Percentiles rank a stretch among this genome's conserved stretches.
Evolutionary conservation across 805 yeast species (phyloP).

Genomic region (Starmerella bombicola): DNA sequence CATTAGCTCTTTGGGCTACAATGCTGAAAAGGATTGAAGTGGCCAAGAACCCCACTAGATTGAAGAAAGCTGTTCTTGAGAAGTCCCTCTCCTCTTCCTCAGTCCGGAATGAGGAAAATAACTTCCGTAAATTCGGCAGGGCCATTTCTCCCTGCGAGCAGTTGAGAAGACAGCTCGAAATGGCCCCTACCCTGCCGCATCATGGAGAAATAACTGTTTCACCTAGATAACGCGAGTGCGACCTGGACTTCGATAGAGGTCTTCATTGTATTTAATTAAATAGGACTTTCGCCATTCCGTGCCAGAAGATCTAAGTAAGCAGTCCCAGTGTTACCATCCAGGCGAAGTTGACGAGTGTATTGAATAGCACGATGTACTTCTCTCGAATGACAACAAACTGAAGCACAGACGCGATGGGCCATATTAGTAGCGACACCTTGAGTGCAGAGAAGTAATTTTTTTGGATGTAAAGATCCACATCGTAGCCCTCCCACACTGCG

Average conservation of each 20-base stretch:
- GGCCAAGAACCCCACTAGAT: conserved; percentile 66
- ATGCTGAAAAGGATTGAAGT: conserved; percentile 71
- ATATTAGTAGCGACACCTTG: conserved; percentile 20
- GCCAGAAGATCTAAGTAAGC: conserved; percentile 14
- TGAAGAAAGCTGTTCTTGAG: conserved; percentile 52
- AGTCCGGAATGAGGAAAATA: conserved; percentile 69
- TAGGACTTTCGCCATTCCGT: no score
- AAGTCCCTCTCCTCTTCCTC: conserved; percentile 73
- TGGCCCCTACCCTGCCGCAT: no score
- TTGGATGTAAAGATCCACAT: conserved; percentile 25
- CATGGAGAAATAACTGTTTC: no score
- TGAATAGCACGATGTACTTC: conserved; percentile 20
- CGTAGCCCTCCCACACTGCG: conserved; percentile 31
- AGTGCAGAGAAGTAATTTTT: conserved; percentile 22
- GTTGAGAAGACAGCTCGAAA: no score
- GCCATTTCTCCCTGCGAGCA: no score
- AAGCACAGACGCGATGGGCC: conserved; percentile 24
- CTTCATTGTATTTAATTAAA: no score
- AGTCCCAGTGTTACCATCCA: conserved; percentile 27
- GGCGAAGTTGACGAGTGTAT: conserved; percentile 19
- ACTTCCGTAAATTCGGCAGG: conserved; percentile 61
- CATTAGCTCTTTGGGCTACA: conserved; percentile 46
- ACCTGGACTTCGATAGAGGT: no score
- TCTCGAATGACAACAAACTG: conserved; percentile 20
- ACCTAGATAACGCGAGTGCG: no score